Percentiles rank a stretch among this genome's conserved stretches.
phyloP scores from a whole-genome alignment of 2,329 filamentous ascomycete species.

The Monilinia polystroma region DNA sequence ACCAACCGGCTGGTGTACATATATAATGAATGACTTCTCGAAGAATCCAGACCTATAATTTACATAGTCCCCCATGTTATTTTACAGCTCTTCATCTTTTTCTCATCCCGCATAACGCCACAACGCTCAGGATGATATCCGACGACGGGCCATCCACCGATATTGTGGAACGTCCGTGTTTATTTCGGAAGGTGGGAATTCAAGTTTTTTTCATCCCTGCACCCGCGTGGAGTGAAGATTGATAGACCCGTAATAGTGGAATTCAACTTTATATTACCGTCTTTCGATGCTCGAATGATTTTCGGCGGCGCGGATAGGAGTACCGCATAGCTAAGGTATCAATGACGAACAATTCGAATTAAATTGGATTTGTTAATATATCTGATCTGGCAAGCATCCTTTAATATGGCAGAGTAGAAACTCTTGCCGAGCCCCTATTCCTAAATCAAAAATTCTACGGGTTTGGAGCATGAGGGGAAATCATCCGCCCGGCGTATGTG shows the following conservation, averaged over 20 bases:
- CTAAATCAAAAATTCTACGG: background rate
- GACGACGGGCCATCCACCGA: background rate
- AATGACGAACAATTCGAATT: background rate
- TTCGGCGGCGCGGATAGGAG: background rate
- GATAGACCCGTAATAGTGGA: background rate
- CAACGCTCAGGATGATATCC: background rate
- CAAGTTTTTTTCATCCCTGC: background rate
- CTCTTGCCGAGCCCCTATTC: background rate
- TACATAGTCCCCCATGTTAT: background rate
- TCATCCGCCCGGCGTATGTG: no score
- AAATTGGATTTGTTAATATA: no score
- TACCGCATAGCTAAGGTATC: background rate
- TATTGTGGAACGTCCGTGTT: background rate
- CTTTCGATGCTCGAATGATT: background rate
- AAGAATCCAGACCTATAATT: background rate
- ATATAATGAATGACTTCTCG: background rate
- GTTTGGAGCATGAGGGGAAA: no score
- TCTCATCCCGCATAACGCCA: background rate
- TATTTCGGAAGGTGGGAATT: background rate
- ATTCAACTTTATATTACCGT: background rate
- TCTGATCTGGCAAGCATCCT: background rate
- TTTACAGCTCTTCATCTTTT: background rate
- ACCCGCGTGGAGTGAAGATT: slow-evolving; percentile 1
- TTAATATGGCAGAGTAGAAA: no score
- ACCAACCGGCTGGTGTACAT: background rate